phyloP scores from a whole-genome alignment of 257 asterid genomes.

The Solanum medicagineum region DNA sequence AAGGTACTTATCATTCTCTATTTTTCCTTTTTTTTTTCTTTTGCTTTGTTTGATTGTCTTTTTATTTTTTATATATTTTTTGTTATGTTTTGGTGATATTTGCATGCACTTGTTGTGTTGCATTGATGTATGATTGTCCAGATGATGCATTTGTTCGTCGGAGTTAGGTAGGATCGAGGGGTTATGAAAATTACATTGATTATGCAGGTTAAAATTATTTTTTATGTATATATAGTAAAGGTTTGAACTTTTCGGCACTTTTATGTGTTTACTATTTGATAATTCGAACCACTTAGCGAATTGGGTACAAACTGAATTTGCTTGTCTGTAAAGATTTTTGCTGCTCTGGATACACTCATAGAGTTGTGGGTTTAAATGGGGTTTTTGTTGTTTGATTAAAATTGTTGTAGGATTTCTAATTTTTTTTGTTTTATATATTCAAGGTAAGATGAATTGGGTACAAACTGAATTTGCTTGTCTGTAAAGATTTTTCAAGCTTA shows the following conservation, averaged over 20 bases:
- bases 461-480: background rate
- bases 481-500: background rate
- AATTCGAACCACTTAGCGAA: too few species aligned
- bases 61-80: background rate
- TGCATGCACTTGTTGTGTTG: background rate
- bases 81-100: background rate
- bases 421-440: background rate
- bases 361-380: background rate
- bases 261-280: background rate
- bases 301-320: too few species aligned
- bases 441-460: background rate
- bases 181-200: too few species aligned
- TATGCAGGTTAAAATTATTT: background rate
- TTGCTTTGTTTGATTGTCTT: background rate
- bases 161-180: background rate
- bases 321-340: too few species aligned
- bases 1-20: constrained; percentile 14
- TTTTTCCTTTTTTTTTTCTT: background rate
- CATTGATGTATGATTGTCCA: background rate
- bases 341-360: background rate
- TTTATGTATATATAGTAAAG: background rate
- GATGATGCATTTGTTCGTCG: background rate
- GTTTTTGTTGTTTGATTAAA: background rate
- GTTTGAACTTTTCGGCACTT: background rate
- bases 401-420: background rate